These are phyloP conservation scores for Claviceps africana DNA, from an alignment of 2,329 filamentous ascomycete genomes.

Conservation along the genomic window DNA sequence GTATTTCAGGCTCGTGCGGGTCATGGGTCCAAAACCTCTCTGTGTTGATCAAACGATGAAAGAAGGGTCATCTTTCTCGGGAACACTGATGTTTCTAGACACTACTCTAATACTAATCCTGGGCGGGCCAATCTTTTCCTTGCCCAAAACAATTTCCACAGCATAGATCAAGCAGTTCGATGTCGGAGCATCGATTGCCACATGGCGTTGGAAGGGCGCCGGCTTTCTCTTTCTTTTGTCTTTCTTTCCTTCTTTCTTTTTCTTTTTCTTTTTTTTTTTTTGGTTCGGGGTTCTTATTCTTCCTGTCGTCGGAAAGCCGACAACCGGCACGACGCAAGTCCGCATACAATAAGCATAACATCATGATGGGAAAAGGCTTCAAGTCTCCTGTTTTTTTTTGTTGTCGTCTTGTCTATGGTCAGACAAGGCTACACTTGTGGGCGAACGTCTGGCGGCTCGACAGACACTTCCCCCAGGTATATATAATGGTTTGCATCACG, in stretches of 20 bases:
- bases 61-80: not conserved
- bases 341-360: not conserved
- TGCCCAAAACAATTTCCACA: not conserved
- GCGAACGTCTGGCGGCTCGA: not conserved
- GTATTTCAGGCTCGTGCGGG: slow-evolving; percentile 69
- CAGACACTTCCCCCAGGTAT: not conserved
- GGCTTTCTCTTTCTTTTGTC: not conserved
- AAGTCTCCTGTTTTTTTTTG: not conserved
- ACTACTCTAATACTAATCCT: not conserved
- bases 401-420: too few relatives aligned
- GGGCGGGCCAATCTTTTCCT: not conserved
- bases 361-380: not conserved
- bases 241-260: not conserved
- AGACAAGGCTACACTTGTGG: not conserved
- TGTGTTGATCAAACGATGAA: slow-evolving; percentile 44
- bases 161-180: not conserved
- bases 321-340: not conserved
- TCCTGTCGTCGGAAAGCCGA: not conserved
- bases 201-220: not conserved
- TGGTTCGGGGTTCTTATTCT: not conserved
- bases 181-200: not conserved
- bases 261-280: not conserved
- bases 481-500: not conserved
- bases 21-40: slow-evolving; percentile 77
- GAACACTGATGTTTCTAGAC: not conserved